Evolutionary conservation across 148 eudicot genomes (phyloP).

Genomic region (Rhododendron mucronatum): DNA sequence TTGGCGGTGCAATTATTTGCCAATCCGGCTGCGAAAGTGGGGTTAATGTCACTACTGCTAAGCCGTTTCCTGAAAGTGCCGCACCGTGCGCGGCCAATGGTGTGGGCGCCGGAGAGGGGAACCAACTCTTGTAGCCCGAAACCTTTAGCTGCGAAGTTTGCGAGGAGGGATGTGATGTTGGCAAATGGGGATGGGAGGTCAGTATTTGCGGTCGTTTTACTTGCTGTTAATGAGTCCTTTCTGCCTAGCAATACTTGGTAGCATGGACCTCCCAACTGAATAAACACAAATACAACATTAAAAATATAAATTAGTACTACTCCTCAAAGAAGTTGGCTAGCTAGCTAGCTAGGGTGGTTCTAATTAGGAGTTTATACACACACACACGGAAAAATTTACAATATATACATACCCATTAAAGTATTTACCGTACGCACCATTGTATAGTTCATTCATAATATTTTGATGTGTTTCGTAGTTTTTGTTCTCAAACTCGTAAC

Average conservation of each 20-base stretch:
- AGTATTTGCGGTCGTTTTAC: slow-evolving; percentile 21
- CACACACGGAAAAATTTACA: too few species aligned
- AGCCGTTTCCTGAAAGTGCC: slow-evolving; percentile 24
- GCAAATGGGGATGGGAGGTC: slow-evolving; percentile 30
- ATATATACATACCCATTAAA: too few species aligned
- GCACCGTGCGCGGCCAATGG: slow-evolving; percentile 44
- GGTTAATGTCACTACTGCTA: slow-evolving; percentile 21
- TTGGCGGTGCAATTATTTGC: slow-evolving; percentile 17
- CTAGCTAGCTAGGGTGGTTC: not conserved
- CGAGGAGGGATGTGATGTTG: slow-evolving; percentile 20
- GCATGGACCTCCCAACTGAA: slow-evolving; percentile 45
- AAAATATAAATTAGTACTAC: not conserved
- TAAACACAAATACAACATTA: not conserved
- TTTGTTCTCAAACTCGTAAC: too few species aligned
- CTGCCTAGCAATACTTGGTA: slow-evolving; percentile 50
- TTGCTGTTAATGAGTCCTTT: slow-evolving; percentile 41
- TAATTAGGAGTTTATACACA: too few species aligned
- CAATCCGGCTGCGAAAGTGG: slow-evolving; percentile 14
- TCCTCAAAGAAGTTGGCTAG: not conserved
- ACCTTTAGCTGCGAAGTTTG: slow-evolving; percentile 31
- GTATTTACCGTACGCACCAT: too few species aligned
- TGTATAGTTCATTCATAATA: too few species aligned
- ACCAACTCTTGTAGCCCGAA: slow-evolving; percentile 34
- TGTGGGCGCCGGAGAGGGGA: slow-evolving; percentile 49
- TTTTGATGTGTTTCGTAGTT: too few species aligned